phyloP scores from a whole-genome alignment of 192 early-diverging fungal species.

The Funneliformis geosporum region DNA sequence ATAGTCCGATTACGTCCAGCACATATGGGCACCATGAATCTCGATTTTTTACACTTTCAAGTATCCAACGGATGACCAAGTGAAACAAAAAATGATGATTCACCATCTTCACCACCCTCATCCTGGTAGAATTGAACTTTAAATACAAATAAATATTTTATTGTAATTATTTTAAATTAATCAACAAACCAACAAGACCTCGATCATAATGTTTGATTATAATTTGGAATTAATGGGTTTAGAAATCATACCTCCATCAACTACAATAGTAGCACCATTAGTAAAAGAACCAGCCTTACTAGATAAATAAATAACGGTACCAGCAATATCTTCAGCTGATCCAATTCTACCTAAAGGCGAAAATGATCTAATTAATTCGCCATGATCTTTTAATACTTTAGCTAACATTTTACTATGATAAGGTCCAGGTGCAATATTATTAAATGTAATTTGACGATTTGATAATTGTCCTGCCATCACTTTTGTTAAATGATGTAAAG shows the following conservation, averaged over 20 bases:
- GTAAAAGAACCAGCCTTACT: conserved; percentile 76
- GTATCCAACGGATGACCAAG: conserved; percentile 18
- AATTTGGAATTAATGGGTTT: background rate
- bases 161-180: too few species aligned
- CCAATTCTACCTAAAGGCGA: conserved; percentile 79
- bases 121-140: background rate
- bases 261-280: conserved; percentile 78
- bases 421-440: conserved; percentile 71
- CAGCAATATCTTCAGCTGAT: conserved; percentile 82
- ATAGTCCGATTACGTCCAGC: conserved; percentile 35
- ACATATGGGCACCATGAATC: conserved; percentile 19
- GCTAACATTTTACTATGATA: conserved; percentile 54
- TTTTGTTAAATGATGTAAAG: conserved; percentile 70
- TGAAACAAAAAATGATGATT: background rate
- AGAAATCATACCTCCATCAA: conserved; percentile 71
- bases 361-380: conserved; percentile 48
- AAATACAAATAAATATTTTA: background rate
- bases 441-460: conserved; percentile 57
- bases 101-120: background rate
- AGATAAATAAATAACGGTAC: conserved; percentile 76
- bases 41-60: conserved; percentile 28
- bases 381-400: background rate
- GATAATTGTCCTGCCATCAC: conserved; percentile 63
- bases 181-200: too few species aligned
- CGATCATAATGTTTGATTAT: too few species aligned